These are phyloP conservation scores for Cutaneotrichosporon dermatis DNA, from an alignment of 1,284 basidiomycete genomes.

Conservation along the genomic window DNA sequence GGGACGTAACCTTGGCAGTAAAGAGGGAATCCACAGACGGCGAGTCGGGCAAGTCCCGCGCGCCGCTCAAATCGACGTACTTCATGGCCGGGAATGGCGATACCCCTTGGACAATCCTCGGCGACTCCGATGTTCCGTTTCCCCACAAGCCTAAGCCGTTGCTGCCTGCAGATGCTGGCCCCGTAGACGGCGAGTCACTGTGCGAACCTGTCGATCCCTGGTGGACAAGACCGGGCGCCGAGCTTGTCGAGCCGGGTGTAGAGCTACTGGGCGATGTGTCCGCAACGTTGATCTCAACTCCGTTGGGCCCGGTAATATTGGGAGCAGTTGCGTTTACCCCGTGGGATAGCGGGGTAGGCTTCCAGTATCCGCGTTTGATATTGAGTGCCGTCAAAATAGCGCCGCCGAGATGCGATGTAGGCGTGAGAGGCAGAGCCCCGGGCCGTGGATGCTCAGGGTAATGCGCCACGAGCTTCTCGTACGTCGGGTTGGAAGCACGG, in stretches of 20 bases:
- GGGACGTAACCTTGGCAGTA: too few relatives aligned
- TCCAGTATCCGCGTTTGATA: conserved; percentile 45
- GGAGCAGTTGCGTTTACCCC: background rate
- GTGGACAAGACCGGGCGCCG: background rate
- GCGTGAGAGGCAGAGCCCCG: conserved; percentile 35
- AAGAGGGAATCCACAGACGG: too few relatives aligned
- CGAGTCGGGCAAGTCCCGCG: background rate
- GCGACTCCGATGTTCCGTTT: background rate
- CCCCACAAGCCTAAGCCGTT: background rate
- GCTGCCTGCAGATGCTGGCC: background rate
- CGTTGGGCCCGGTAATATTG: too few relatives aligned
- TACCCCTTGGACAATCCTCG: background rate
- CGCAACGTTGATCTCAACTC: background rate
- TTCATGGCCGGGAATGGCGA: conserved; percentile 3
- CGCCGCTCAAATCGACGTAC: conserved; percentile 4
- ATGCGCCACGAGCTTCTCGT: conserved; percentile 39
- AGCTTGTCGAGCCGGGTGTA: background rate
- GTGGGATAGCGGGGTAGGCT: background rate
- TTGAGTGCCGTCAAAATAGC: conserved; percentile 42
- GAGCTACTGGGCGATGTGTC: background rate
- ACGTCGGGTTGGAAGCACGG: conserved; percentile 37
- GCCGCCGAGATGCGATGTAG: conserved; percentile 30
- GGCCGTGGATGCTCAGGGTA: conserved; percentile 44
- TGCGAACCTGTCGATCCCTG: background rate
- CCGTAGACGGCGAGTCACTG: background rate